Conservation (phyloP, 495 filamentous ascomycete species). For the Immersiella caudata region DNA sequence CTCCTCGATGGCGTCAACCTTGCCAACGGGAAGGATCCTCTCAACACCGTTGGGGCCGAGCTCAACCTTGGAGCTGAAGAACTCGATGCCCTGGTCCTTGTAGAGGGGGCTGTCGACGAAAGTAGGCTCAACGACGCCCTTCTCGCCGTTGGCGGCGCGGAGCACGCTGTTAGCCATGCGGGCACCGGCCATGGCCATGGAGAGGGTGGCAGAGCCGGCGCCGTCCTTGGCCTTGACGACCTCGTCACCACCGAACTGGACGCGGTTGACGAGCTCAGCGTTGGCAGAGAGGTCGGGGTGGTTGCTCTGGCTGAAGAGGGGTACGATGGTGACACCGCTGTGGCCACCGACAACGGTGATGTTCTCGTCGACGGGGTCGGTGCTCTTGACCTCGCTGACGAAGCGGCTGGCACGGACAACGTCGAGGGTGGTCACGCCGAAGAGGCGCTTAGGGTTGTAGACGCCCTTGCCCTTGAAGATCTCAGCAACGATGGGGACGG, state of each 20-base stretch:
- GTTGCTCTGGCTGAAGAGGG: constrained; percentile 90
- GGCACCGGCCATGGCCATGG: constrained; percentile 98
- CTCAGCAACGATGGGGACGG: constrained; percentile 95
- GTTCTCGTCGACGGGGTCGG: constrained; percentile 88
- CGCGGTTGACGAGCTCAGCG: constrained; percentile 81
- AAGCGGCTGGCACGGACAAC: constrained; percentile 97
- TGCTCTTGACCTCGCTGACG: constrained; percentile 87
- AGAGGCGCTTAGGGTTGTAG: constrained; percentile 98
- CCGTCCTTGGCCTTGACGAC: constrained; percentile 99
- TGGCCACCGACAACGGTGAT: constrained; percentile 96
- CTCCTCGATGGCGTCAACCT: constrained; percentile 82
- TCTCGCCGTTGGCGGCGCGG: constrained; percentile 89
- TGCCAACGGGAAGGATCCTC: constrained; percentile 84
- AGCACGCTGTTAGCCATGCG: constrained; percentile 95
- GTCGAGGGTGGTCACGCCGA: constrained; percentile 99
- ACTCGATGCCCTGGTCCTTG: constrained; percentile 95
- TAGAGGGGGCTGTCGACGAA: constrained; percentile 96
- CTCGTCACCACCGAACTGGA: constrained; percentile 99
- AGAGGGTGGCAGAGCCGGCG: constrained; percentile 95
- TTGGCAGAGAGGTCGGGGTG: constrained; percentile 80
- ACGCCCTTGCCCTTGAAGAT: constrained; percentile 91
- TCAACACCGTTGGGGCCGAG: constrained; percentile 95
- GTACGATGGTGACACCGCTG: constrained; percentile 97
- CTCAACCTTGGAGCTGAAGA: constrained; percentile 93
- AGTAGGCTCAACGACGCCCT: constrained; percentile 92